Evolutionary conservation across 768 basidiomycete species (phyloP).

Genomic region (Suillus tomentosus): DNA sequence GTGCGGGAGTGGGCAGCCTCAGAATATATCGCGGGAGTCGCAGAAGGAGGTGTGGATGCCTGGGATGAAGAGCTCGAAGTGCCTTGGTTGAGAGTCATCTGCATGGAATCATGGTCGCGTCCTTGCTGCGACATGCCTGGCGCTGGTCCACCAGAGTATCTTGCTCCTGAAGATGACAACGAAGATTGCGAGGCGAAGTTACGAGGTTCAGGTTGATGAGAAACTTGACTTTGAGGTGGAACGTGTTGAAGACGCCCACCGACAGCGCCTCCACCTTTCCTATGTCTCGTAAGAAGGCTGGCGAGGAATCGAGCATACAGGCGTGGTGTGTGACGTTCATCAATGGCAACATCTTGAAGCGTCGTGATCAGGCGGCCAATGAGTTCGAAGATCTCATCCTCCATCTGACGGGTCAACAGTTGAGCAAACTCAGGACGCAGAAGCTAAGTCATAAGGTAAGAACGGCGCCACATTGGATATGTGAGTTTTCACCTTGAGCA

Average conservation of each 20-base stretch:
- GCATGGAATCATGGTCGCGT: conserved; percentile 34
- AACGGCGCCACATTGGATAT: not conserved
- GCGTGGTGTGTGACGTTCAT: conserved; percentile 79
- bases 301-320: conserved; percentile 81
- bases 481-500: conserved; percentile 61
- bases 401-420: conserved; percentile 57
- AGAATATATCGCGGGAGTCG: not conserved
- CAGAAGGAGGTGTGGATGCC: conserved; percentile 2
- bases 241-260: conserved; percentile 54
- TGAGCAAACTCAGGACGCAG: conserved; percentile 74
- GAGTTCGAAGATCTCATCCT: conserved; percentile 69
- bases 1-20: conserved; percentile 49
- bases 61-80: not conserved
- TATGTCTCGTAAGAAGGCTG: conserved; percentile 66
- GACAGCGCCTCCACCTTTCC: conserved; percentile 61
- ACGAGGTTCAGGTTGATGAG: conserved; percentile 14
- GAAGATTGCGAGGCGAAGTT: conserved; percentile 29
- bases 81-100: conserved; percentile 23
- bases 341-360: conserved; percentile 73
- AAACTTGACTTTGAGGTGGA: conserved; percentile 44
- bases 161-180: conserved; percentile 30
- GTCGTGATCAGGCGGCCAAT: conserved; percentile 75
- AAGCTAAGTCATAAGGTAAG: conserved; percentile 42
- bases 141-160: conserved; percentile 20
- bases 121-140: conserved; percentile 19